Percentiles rank a stretch among this genome's conserved stretches.
Evolutionary conservation across 805 yeast genomes (phyloP).

Genomic region (Priceomyces melissophilus): DNA sequence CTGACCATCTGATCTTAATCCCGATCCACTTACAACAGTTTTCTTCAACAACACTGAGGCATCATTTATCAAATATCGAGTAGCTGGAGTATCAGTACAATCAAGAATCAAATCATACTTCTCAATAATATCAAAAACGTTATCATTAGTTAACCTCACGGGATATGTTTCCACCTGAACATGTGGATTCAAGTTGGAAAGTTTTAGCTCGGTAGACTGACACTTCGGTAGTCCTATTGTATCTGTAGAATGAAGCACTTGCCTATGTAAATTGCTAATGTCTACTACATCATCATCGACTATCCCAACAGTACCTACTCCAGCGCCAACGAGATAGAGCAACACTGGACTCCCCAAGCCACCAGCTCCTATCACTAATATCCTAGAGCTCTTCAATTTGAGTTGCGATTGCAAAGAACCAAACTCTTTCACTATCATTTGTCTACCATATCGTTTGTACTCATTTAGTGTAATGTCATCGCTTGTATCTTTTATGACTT

Average conservation of each 20-base stretch:
- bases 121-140: slow-evolving; percentile 62
- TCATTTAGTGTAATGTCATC: slow-evolving; percentile 52
- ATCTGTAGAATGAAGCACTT: slow-evolving; percentile 69
- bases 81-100: slow-evolving; percentile 90
- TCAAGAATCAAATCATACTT: slow-evolving; percentile 77
- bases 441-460: slow-evolving; percentile 84
- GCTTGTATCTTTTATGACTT: not conserved
- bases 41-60: slow-evolving; percentile 64
- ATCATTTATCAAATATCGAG: slow-evolving; percentile 85
- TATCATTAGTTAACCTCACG: slow-evolving; percentile 46
- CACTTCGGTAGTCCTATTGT: slow-evolving; percentile 70
- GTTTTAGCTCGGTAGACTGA: slow-evolving; percentile 65
- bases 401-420: slow-evolving; percentile 54
- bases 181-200: slow-evolving; percentile 62
- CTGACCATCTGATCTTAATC: slow-evolving; percentile 90
- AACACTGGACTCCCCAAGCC: slow-evolving; percentile 94
- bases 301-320: slow-evolving; percentile 80
- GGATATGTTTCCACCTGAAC: slow-evolving; percentile 55
- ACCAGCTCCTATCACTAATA: slow-evolving; percentile 91
- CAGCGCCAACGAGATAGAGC: slow-evolving; percentile 81
- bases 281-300: slow-evolving; percentile 88
- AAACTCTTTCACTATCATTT: slow-evolving; percentile 85
- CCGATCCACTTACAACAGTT: slow-evolving; percentile 88
- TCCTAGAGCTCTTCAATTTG: slow-evolving; percentile 51
- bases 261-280: slow-evolving; percentile 82